phyloP scores from a whole-genome alignment of 169 alveolate species.

The Blepharisma undulans region DNA sequence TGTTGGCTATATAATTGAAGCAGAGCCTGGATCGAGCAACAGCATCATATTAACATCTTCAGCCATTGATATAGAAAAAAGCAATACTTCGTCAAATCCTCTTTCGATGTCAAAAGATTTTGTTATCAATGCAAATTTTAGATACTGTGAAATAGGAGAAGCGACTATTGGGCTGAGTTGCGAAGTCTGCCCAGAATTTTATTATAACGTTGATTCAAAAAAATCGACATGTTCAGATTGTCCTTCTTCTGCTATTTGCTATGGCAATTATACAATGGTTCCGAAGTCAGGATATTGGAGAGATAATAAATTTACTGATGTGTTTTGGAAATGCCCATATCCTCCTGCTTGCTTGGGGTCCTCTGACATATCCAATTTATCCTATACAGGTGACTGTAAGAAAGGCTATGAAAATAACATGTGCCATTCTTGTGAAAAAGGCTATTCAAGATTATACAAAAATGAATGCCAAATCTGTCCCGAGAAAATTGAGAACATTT shows the following conservation, averaged over 20 bases:
- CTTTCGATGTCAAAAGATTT: too few species aligned
- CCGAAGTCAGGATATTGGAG: conserved; percentile 6
- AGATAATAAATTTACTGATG: neutral
- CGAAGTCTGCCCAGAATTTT: too few species aligned
- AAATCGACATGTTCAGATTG: neutral
- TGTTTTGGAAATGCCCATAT: neutral
- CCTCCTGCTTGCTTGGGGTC: neutral
- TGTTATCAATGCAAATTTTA: too few species aligned
- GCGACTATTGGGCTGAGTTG: too few species aligned
- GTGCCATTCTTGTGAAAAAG: neutral
- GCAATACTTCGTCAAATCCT: too few species aligned
- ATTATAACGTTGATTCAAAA: too few species aligned
- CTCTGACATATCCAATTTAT: neutral
- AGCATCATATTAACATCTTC: too few species aligned
- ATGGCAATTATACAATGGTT: neutral
- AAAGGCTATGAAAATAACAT: neutral
- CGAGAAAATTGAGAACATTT: too few species aligned
- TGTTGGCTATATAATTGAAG: too few species aligned
- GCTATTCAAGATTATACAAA: neutral
- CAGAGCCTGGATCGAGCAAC: too few species aligned
- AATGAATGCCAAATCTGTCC: neutral
- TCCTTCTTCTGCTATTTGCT: neutral
- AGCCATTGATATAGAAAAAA: too few species aligned
- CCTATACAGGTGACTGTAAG: neutral
- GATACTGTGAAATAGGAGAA: too few species aligned